Conservation (phyloP, 192 early-diverging fungal genomes). For the Backusella westeae region DNA sequence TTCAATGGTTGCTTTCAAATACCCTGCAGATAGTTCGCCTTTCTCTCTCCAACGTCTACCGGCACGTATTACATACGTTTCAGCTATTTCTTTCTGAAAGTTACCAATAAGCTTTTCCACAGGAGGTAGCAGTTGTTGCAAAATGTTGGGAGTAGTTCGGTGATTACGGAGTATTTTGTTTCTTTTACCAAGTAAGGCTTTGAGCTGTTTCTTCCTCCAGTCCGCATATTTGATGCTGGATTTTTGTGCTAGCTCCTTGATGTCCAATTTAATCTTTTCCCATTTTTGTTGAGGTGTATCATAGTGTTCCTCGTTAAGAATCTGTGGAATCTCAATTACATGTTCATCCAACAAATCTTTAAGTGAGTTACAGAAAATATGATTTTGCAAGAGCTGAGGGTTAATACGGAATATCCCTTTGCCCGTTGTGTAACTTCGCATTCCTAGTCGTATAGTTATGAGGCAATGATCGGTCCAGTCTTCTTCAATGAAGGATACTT, state of each 20-base stretch:
- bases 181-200: not conserved
- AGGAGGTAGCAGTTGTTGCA: not conserved
- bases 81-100: not conserved
- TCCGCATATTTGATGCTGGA: not conserved
- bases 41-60: constrained; percentile 16
- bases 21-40: not conserved
- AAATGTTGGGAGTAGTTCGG: not conserved
- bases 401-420: constrained; percentile 21
- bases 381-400: not conserved
- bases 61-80: not conserved
- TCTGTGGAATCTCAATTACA: not conserved
- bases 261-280: not conserved
- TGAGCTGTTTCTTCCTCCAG: not conserved
- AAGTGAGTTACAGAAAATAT: not conserved
- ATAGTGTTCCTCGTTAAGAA: not conserved
- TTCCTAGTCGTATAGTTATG: not conserved
- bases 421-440: not conserved
- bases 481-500: not conserved
- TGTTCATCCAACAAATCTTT: not conserved
- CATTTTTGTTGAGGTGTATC: not conserved
- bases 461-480: constrained; percentile 16
- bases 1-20: too few species aligned
- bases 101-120: not conserved
- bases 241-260: not conserved
- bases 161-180: not conserved